phyloP scores from a whole-genome alignment of 2,329 filamentous ascomycete species.

The Triangularia verruculosa region DNA sequence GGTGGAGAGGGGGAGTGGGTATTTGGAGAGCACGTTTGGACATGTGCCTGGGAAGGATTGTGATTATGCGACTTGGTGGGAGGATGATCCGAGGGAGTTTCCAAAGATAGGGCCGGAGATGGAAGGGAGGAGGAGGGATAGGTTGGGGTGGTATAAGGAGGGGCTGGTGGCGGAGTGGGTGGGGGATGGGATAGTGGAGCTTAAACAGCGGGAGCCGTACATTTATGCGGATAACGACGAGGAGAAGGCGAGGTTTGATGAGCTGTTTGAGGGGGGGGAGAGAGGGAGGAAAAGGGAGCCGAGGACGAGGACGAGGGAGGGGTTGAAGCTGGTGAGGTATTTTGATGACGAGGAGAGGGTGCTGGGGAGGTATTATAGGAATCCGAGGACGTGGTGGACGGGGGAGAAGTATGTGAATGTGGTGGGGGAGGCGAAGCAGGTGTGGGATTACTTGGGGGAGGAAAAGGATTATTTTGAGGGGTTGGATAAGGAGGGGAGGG shows the following conservation, averaged over 20 bases:
- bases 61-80: not conserved
- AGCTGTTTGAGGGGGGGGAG: not conserved
- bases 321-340: not conserved
- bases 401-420: not conserved
- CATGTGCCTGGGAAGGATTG: not conserved
- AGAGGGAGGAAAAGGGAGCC: not conserved
- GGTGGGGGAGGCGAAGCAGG: not conserved
- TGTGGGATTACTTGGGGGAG: not conserved
- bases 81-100: not conserved
- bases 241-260: not conserved
- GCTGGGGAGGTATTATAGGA: not conserved
- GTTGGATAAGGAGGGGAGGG: not conserved
- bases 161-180: slow-evolving; percentile 4
- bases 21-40: not conserved
- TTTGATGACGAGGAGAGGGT: not conserved
- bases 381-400: not conserved
- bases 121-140: not conserved
- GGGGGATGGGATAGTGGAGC: not conserved
- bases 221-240: not conserved
- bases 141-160: not conserved
- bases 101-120: too few species aligned
- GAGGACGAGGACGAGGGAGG: not conserved
- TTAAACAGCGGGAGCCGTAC: not conserved
- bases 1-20: not conserved
- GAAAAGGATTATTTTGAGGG: not conserved